phyloP scores from a whole-genome alignment of 768 basidiomycete genomes.

The Coprinopsis marcescibilis region DNA sequence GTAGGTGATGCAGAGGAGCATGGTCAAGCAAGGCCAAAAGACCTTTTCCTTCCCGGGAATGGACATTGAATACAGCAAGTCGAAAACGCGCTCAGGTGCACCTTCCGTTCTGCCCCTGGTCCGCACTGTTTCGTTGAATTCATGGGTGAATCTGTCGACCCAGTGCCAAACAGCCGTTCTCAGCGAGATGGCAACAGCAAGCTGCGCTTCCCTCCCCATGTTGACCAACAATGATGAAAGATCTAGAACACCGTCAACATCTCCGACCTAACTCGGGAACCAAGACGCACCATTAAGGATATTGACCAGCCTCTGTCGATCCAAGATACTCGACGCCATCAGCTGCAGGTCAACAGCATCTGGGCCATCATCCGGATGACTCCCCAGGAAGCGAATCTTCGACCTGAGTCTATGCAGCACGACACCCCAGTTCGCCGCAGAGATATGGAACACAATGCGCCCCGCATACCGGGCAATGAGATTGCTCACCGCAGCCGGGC shows the following conservation, averaged over 20 bases:
- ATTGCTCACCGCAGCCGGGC: slow-evolving; percentile 47
- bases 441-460: slow-evolving; percentile 79
- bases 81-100: slow-evolving; percentile 82
- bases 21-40: slow-evolving; percentile 80
- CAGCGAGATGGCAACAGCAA: slow-evolving; percentile 65
- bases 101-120: slow-evolving; percentile 67
- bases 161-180: slow-evolving; percentile 86
- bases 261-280: background rate
- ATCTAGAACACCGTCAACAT: slow-evolving; percentile 37
- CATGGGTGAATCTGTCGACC: slow-evolving; percentile 72
- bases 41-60: slow-evolving; percentile 41
- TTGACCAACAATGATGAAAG: slow-evolving; percentile 77
- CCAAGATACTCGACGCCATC: slow-evolving; percentile 72
- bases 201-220: slow-evolving; percentile 70
- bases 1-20: slow-evolving; percentile 67
- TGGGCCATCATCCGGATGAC: slow-evolving; percentile 32
- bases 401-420: slow-evolving; percentile 65
- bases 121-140: slow-evolving; percentile 70
- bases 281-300: slow-evolving; percentile 56
- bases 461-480: slow-evolving; percentile 70
- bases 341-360: slow-evolving; percentile 75
- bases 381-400: slow-evolving; percentile 63
- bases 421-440: slow-evolving; percentile 81
- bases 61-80: slow-evolving; percentile 56
- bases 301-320: slow-evolving; percentile 60